Percentiles rank a stretch among this genome's conserved stretches.
These are phyloP conservation scores for Crucibulum parvulum DNA, from an alignment of 1,284 basidiomycete species.

Conservation along the genomic window DNA sequence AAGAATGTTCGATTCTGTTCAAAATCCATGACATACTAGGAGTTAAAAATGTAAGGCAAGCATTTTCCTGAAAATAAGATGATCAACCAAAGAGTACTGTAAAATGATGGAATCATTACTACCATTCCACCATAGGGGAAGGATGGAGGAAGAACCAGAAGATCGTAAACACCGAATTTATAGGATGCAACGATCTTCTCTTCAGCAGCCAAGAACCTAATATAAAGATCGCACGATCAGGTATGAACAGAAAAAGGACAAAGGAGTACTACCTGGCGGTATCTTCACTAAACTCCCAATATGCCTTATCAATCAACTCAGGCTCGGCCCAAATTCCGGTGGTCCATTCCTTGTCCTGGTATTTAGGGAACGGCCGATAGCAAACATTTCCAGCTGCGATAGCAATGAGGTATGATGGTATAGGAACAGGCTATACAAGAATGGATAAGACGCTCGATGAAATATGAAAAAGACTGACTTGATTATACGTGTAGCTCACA, in stretches of 20 bases:
- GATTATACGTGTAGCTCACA: slow-evolving; percentile 72
- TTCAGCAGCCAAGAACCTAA: slow-evolving; percentile 80
- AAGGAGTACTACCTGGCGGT: slow-evolving; percentile 63
- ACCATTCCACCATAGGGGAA: slow-evolving; percentile 96
- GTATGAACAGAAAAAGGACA: background rate
- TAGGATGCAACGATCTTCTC: slow-evolving; percentile 83
- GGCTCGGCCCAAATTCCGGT: slow-evolving; percentile 93
- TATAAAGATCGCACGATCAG: background rate
- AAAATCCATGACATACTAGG: slow-evolving; percentile 61
- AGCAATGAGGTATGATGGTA: slow-evolving; percentile 89
- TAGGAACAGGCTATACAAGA: slow-evolving; percentile 70
- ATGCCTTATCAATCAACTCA: slow-evolving; percentile 78
- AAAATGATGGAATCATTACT: slow-evolving; percentile 19
- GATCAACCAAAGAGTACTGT: slow-evolving; percentile 1
- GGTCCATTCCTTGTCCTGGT: slow-evolving; percentile 74
- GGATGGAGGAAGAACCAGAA: slow-evolving; percentile 91
- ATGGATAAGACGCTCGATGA: background rate
- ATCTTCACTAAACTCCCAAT: slow-evolving; percentile 90
- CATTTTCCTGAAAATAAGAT: slow-evolving; percentile 66
- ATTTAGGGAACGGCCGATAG: slow-evolving; percentile 71
- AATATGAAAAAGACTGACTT: slow-evolving; percentile 51
- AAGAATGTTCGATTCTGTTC: background rate
- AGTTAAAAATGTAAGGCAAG: slow-evolving; percentile 88
- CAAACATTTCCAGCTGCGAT: slow-evolving; percentile 86
- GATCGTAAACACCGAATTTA: slow-evolving; percentile 89